Percentiles rank a stretch among this genome's conserved stretches.
phyloP scores from a whole-genome alignment of 352 stramenopile species.

The Globisporangium abappressorium region DNA sequence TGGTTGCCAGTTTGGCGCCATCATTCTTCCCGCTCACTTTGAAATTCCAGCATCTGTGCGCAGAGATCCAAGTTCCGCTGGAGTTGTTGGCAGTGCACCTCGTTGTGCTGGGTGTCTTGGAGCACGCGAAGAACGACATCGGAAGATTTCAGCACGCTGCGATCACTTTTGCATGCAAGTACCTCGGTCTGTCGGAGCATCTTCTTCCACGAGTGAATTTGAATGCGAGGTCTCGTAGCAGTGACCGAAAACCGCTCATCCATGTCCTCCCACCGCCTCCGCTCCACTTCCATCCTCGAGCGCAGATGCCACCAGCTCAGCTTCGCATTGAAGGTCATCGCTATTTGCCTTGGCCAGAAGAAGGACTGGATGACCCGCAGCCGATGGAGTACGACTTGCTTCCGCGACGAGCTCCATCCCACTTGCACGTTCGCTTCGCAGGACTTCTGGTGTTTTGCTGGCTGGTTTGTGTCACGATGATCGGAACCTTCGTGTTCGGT shows the following conservation, averaged over 20 bases:
- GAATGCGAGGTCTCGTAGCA: slow-evolving; percentile 16
- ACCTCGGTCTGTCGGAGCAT: slow-evolving; percentile 67
- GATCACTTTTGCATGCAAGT: slow-evolving; percentile 51
- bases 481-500: slow-evolving; percentile 64
- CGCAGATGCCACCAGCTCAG: slow-evolving; percentile 64
- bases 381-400: slow-evolving; percentile 75
- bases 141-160: slow-evolving; percentile 69
- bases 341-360: slow-evolving; percentile 83
- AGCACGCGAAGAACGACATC: slow-evolving; percentile 88
- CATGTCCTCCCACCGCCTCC: slow-evolving; percentile 64
- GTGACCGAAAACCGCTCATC: slow-evolving; percentile 28
- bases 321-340: slow-evolving; percentile 65
- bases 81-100: slow-evolving; percentile 96
- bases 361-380: slow-evolving; percentile 67
- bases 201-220: slow-evolving; percentile 55
- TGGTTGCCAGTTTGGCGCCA: slow-evolving; percentile 44
- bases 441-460: slow-evolving; percentile 56
- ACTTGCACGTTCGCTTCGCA: slow-evolving; percentile 52
- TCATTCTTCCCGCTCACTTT: slow-evolving; percentile 75
- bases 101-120: slow-evolving; percentile 92
- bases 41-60: slow-evolving; percentile 91
- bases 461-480: slow-evolving; percentile 52
- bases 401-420: slow-evolving; percentile 41
- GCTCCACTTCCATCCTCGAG: slow-evolving; percentile 78
- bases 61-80: slow-evolving; percentile 94